These are phyloP conservation scores for Anthostomella pinea DNA, from an alignment of 2,329 filamentous ascomycete species.

Conservation along the genomic window DNA sequence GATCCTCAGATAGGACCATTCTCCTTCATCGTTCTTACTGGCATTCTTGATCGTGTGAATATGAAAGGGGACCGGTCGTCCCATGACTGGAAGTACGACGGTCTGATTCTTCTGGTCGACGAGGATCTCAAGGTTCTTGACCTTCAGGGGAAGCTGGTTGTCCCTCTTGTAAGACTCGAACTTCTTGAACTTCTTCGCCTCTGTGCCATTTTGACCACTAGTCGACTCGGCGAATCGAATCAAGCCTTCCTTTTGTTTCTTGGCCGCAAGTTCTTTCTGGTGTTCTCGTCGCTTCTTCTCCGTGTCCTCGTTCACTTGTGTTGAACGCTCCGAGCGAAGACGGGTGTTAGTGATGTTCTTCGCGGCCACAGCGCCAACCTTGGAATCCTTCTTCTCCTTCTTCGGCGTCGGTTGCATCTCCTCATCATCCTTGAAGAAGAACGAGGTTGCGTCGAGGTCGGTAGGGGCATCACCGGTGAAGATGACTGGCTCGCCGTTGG, in stretches of 20 bases:
- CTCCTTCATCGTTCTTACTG: constrained; percentile 93
- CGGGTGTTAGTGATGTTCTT: constrained; percentile 96
- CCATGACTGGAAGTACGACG: constrained; percentile 94
- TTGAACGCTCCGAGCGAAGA: constrained; percentile 83
- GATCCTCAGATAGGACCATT: constrained; percentile 90
- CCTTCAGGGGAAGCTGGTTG: constrained; percentile 80
- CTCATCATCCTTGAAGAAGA: constrained; percentile 98
- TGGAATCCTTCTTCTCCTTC: constrained; percentile 81
- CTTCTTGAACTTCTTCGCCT: constrained; percentile 97
- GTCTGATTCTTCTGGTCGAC: constrained; percentile 89
- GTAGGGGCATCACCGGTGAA: constrained; percentile 93
- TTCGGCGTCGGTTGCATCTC: constrained; percentile 83
- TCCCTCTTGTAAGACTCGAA: constrained; percentile 99
- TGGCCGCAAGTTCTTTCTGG: constrained; percentile 81
- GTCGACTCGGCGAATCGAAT: constrained; percentile 83
- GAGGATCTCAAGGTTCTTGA: constrained; percentile 83
- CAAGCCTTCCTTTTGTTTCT: constrained; percentile 87
- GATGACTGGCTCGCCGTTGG: constrained; percentile 71
- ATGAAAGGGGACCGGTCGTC: constrained; percentile 94
- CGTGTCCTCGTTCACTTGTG: constrained; percentile 83
- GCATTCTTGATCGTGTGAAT: constrained; percentile 98
- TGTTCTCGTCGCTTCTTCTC: constrained; percentile 86
- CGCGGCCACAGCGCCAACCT: constrained; percentile 82
- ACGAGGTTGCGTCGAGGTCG: constrained; percentile 90
- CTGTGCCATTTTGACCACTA: constrained; percentile 80